Conservation (phyloP, 2,329 filamentous ascomycete species). For the Alternaria sp. region DNA sequence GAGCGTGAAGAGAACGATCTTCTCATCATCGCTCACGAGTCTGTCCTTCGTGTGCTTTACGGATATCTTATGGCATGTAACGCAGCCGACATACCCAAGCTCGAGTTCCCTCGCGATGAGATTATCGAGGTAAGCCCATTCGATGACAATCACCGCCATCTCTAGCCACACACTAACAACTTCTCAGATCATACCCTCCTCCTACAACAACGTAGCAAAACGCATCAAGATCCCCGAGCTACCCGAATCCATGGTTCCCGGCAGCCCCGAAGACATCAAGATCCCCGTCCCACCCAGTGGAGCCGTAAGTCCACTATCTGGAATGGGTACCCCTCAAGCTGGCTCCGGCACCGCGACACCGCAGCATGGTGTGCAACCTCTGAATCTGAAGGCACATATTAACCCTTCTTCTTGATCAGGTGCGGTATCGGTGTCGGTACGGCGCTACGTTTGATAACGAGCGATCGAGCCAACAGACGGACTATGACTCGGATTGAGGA, state of each 20-base stretch:
- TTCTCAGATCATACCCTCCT: constrained; percentile 83
- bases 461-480: constrained; percentile 28
- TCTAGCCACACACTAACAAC: background rate
- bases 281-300: constrained; percentile 73
- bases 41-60: constrained; percentile 94
- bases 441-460: constrained; percentile 29
- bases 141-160: background rate
- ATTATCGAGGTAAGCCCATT: constrained; percentile 77
- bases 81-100: constrained; percentile 88
- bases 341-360: constrained; percentile 10
- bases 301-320: constrained; percentile 52
- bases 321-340: constrained; percentile 47
- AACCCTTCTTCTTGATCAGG: constrained; percentile 15
- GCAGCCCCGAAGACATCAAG: constrained; percentile 80
- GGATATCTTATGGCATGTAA: constrained; percentile 99
- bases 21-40: constrained; percentile 98
- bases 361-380: constrained; percentile 1
- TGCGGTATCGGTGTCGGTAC: constrained; percentile 21
- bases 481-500: constrained; percentile 19
- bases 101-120: constrained; percentile 93
- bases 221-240: constrained; percentile 82
- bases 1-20: constrained; percentile 97
- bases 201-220: constrained; percentile 95
- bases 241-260: constrained; percentile 71
- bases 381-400: constrained; percentile 11